phyloP scores from a whole-genome alignment of 2,329 filamentous ascomycete species.

The Aspergillus sp. region DNA sequence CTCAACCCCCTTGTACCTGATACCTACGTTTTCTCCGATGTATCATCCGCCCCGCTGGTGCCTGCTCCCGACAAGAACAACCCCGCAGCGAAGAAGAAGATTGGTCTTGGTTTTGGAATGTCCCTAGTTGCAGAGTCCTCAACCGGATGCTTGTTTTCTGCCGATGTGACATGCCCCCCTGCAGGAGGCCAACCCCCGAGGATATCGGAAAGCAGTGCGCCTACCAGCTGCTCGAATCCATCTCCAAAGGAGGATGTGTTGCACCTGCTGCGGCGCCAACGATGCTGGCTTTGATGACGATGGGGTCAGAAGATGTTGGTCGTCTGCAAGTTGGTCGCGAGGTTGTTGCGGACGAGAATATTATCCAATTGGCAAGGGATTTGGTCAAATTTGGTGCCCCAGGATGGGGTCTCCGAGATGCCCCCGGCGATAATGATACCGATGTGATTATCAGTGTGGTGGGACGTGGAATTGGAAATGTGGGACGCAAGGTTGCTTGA shows the following conservation, averaged over 20 bases:
- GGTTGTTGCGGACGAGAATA: conserved; percentile 73
- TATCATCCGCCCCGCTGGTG: conserved; percentile 56
- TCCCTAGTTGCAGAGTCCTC: conserved; percentile 90
- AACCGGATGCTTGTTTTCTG: conserved; percentile 79
- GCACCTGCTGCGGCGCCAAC: conserved; percentile 66
- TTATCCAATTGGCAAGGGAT: conserved; percentile 77
- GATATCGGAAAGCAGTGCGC: conserved; percentile 86
- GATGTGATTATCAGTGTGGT: conserved; percentile 89
- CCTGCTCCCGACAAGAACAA: conserved; percentile 67
- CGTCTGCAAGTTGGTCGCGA: conserved; percentile 76
- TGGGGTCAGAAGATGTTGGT: conserved; percentile 95
- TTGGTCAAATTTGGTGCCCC: conserved; percentile 82
- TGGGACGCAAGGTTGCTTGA: conserved; percentile 81
- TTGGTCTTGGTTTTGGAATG: conserved; percentile 87
- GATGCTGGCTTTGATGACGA: conserved; percentile 86
- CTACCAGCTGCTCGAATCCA: conserved; percentile 79
- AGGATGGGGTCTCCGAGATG: conserved; percentile 83
- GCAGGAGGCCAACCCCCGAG: conserved; percentile 81
- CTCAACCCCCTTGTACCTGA: conserved; percentile 82
- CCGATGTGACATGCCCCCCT: conserved; percentile 71
- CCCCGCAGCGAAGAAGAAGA: conserved; percentile 50
- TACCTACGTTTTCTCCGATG: conserved; percentile 78
- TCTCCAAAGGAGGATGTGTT: conserved; percentile 78
- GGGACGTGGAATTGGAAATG: conserved; percentile 87
- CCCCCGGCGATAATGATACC: conserved; percentile 58